Conservation (phyloP, 768 basidiomycete genomes). For the Mycena galopus region DNA sequence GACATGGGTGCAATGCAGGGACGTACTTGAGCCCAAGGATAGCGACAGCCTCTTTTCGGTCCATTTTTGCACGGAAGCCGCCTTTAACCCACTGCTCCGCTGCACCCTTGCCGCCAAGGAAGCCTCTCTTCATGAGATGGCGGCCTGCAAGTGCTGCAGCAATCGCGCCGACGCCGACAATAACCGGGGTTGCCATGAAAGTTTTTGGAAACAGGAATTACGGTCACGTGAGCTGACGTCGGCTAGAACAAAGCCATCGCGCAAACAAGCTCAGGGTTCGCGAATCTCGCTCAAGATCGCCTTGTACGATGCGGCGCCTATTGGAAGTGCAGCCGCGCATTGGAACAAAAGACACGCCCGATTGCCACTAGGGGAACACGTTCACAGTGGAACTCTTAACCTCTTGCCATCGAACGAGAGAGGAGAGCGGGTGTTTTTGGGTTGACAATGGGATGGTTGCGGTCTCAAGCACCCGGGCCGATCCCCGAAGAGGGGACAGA, state of each 20-base stretch:
- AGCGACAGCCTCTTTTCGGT: constrained; percentile 90
- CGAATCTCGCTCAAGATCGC: constrained; percentile 12
- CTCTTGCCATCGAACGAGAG: no score
- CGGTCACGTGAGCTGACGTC: constrained; percentile 5
- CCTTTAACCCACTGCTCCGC: constrained; percentile 92
- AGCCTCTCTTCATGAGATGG: constrained; percentile 73
- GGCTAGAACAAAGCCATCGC: not conserved
- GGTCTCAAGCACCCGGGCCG: no score
- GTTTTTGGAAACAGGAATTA: not conserved
- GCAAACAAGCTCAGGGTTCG: no score
- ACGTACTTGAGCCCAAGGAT: constrained; percentile 94
- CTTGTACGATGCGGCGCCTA: constrained; percentile 9
- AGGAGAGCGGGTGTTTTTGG: no score
- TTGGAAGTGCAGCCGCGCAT: not conserved
- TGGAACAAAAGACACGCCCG: constrained; percentile 3
- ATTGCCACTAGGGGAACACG: not conserved
- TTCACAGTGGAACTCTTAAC: not conserved
- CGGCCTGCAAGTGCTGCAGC: constrained; percentile 83
- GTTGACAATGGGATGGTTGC: no score
- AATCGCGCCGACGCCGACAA: constrained; percentile 83
- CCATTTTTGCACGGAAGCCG: constrained; percentile 97
- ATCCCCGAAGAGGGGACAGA: no score
- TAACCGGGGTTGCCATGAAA: constrained; percentile 82
- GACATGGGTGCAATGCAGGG: constrained; percentile 10
- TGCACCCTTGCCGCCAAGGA: constrained; percentile 68